A percentile compares a stretch with the other conserved stretches of the same genome.
Conservation (phyloP, 257 asterid genomes). For the Knoxia roxburghii region DNA sequence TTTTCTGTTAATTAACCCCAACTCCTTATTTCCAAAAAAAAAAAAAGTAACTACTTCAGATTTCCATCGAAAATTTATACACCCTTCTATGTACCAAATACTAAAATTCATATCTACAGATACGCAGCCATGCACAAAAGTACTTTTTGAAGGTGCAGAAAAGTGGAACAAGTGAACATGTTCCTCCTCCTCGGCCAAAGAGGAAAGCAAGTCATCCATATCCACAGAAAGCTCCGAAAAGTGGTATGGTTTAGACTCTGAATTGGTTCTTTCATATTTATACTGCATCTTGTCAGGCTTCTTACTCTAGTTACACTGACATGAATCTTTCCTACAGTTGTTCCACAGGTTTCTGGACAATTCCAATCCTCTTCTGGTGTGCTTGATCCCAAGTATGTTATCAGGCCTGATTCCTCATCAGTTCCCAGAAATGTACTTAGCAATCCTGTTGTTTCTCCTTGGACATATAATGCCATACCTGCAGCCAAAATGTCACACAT, state of each 20-base stretch:
- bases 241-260: conserved; percentile 28
- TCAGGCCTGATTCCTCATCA: conserved; percentile 39
- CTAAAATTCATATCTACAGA: conserved; percentile 41
- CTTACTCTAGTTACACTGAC: conserved; percentile 6
- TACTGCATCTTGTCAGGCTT: background rate
- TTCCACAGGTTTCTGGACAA: conserved; percentile 36
- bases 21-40: too few species aligned
- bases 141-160: conserved; percentile 86
- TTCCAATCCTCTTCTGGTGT: conserved; percentile 41
- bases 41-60: background rate
- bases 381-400: conserved; percentile 39
- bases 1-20: too few species aligned
- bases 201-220: conserved; percentile 95
- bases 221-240: conserved; percentile 87
- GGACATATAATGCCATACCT: conserved; percentile 41
- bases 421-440: conserved; percentile 33
- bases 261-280: background rate
- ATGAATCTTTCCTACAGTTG: conserved; percentile 25
- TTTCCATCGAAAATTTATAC: background rate
- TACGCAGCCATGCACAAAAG: conserved; percentile 97
- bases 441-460: conserved; percentile 39
- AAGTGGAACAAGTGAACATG: conserved; percentile 84
- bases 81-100: background rate
- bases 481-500: conserved; percentile 26
- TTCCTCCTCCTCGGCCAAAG: conserved; percentile 97